Percentiles rank a stretch among this genome's conserved stretches.
These are phyloP conservation scores for Yamadazyma aaseri DNA, from an alignment of 1,139 yeast species.

Conservation along the genomic window DNA sequence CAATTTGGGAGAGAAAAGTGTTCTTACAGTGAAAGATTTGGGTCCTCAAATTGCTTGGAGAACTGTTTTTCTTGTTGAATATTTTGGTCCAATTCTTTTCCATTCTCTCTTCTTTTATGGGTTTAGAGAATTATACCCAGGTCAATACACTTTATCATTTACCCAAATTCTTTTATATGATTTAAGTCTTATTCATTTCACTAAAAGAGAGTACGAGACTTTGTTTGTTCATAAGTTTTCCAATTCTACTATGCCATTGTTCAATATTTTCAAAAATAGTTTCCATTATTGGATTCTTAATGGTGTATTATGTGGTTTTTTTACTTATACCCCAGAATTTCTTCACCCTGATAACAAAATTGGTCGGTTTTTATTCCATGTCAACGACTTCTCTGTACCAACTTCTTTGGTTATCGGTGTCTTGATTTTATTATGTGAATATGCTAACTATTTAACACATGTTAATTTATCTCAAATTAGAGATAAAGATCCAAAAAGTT, in stretches of 20 bases:
- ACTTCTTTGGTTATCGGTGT: slow-evolving; percentile 6
- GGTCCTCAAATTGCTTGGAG: slow-evolving; percentile 95
- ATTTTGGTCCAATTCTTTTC: slow-evolving; percentile 81
- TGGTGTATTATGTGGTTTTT: slow-evolving; percentile 69
- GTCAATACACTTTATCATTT: slow-evolving; percentile 8
- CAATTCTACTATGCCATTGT: slow-evolving; percentile 86
- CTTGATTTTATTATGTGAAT: slow-evolving; percentile 48
- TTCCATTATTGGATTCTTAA: slow-evolving; percentile 89
- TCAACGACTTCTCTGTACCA: slow-evolving; percentile 9
- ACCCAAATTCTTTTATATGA: slow-evolving; percentile 16
- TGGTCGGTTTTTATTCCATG: slow-evolving; percentile 10
- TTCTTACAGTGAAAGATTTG: slow-evolving; percentile 66
- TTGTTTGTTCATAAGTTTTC: slow-evolving; percentile 81
- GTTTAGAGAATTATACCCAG: slow-evolving; percentile 6
- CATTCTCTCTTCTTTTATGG: slow-evolving; percentile 66
- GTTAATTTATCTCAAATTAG: slow-evolving; percentile 57
- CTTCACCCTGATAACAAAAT: slow-evolving; percentile 10
- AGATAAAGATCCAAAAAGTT: slow-evolving; percentile 34
- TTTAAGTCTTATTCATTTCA: slow-evolving; percentile 69
- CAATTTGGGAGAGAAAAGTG: slow-evolving; percentile 27
- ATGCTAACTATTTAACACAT: slow-evolving; percentile 73
- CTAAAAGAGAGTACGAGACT: slow-evolving; percentile 88
- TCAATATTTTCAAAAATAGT: slow-evolving; percentile 84
- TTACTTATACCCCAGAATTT: slow-evolving; percentile 61
- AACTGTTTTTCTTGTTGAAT: slow-evolving; percentile 82